These are phyloP conservation scores for Eutrema yunnanense DNA, from an alignment of 345 rosid genomes.

Conservation along the genomic window DNA sequence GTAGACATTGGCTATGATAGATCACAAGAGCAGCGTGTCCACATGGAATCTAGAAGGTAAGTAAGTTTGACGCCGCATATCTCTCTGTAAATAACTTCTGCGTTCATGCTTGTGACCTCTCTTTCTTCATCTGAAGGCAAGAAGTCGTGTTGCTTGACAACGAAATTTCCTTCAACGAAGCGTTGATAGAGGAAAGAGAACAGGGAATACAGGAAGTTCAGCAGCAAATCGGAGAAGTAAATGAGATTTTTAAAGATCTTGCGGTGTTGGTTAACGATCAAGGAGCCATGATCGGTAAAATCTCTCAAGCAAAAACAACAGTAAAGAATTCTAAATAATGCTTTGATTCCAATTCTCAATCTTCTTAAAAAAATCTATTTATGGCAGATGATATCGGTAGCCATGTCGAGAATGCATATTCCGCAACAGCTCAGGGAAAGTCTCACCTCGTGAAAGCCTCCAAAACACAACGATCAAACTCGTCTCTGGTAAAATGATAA, in stretches of 20 bases:
- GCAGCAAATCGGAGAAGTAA: conserved; percentile 89
- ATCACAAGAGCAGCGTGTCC: conserved; percentile 55
- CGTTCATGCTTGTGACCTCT: neutral
- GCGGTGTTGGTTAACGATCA: conserved; percentile 91
- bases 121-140: conserved; percentile 46
- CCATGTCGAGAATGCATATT: conserved; percentile 62
- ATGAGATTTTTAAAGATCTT: conserved; percentile 88
- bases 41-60: conserved; percentile 78
- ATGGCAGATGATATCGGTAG: conserved; percentile 80
- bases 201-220: conserved; percentile 86
- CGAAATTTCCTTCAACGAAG: conserved; percentile 86
- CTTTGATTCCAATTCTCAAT: neutral
- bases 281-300: conserved; percentile 72
- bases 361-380: neutral
- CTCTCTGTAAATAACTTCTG: neutral
- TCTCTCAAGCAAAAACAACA: neutral
- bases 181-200: conserved; percentile 87
- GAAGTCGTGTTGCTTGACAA: conserved; percentile 78
- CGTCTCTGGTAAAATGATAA: conserved; percentile 62
- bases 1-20: conserved; percentile 42
- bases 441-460: conserved; percentile 78
- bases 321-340: neutral
- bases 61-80: neutral
- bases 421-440: conserved; percentile 73
- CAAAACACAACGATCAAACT: conserved; percentile 78